A percentile compares a stretch with the other conserved stretches of the same genome.
Evolutionary conservation across 495 filamentous ascomycete genomes (phyloP).

Genomic region (Niebla homalea): DNA sequence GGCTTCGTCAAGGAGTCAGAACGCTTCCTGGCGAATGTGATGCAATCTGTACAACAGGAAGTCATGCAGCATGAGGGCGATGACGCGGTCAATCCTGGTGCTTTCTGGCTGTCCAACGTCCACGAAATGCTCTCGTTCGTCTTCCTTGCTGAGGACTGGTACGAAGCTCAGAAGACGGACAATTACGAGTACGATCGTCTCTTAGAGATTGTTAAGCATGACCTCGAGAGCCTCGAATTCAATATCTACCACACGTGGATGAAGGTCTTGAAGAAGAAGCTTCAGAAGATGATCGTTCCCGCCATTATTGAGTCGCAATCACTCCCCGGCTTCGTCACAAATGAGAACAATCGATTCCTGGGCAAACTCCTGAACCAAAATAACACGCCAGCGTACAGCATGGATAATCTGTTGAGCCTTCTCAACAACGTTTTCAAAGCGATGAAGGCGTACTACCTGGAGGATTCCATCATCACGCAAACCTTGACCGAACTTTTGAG

Average conservation of each 20-base stretch:
- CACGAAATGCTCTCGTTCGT: constrained; percentile 99
- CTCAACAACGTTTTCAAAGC: constrained; percentile 96
- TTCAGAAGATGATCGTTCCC: constrained; percentile 98
- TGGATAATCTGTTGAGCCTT: constrained; percentile 95
- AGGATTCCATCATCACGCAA: constrained; percentile 90
- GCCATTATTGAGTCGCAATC: constrained; percentile 99
- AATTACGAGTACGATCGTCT: constrained; percentile 98
- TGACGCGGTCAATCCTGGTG: constrained; percentile 90
- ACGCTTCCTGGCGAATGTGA: constrained; percentile 95
- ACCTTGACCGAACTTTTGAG: constrained; percentile 86
- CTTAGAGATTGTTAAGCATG: constrained; percentile 97
- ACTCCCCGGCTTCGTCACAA: constrained; percentile 94
- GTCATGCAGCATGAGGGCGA: constrained; percentile 98
- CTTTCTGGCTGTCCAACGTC: constrained; percentile 98
- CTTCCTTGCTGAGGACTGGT: constrained; percentile 98
- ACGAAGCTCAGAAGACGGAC: constrained; percentile 97
- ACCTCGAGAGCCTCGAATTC: constrained; percentile 96
- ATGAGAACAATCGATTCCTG: constrained; percentile 93
- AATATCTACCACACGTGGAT: constrained; percentile 99
- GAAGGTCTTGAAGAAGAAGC: constrained; percentile 98
- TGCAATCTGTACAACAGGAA: constrained; percentile 98
- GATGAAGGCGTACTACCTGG: constrained; percentile 95
- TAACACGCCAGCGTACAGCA: constrained; percentile 85
- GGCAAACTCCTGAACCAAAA: constrained; percentile 87
- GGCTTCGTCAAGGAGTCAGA: constrained; percentile 99